Evolutionary conservation across 495 filamentous ascomycete species (phyloP).

Genomic region (Aspergillus sclerotiicarbonarius): DNA sequence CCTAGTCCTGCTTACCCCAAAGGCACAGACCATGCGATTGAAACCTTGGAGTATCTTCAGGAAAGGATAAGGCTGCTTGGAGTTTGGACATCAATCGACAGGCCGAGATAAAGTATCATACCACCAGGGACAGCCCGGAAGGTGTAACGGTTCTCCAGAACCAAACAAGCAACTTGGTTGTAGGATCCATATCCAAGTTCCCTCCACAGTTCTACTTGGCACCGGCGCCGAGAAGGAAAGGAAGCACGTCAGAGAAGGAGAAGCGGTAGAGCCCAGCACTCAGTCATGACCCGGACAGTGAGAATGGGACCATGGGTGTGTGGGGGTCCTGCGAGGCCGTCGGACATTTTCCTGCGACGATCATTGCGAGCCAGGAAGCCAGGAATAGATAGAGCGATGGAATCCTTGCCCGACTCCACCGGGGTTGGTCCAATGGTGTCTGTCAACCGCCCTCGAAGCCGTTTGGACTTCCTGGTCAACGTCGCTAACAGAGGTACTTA

Average conservation of each 20-base stretch:
- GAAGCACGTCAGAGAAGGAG: not conserved
- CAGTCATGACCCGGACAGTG: slow-evolving; percentile 12
- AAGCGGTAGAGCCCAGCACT: not conserved
- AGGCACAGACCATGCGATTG: not conserved
- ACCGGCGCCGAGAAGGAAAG: not conserved
- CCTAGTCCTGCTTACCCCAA: not conserved
- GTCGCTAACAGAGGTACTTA: not conserved
- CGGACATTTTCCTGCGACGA: slow-evolving; percentile 24
- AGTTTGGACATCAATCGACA: not conserved
- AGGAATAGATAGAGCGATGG: slow-evolving; percentile 19
- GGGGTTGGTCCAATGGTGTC: slow-evolving; percentile 14
- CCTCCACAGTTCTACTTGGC: not conserved
- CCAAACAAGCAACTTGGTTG: not conserved
- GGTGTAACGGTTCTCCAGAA: not conserved
- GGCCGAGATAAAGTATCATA: not conserved
- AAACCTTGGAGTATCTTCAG: not conserved
- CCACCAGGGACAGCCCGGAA: not conserved
- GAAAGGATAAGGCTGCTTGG: not conserved
- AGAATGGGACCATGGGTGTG: slow-evolving; percentile 2
- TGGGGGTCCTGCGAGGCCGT: slow-evolving; percentile 6
- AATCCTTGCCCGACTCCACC: slow-evolving; percentile 17
- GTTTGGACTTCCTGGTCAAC: slow-evolving; percentile 13
- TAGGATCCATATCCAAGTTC: not conserved
- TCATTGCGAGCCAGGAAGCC: slow-evolving; percentile 24
- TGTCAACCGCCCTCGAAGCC: slow-evolving; percentile 1